Conservation (phyloP, 768 basidiomycete genomes). For the Cystobasidium ongulense region DNA sequence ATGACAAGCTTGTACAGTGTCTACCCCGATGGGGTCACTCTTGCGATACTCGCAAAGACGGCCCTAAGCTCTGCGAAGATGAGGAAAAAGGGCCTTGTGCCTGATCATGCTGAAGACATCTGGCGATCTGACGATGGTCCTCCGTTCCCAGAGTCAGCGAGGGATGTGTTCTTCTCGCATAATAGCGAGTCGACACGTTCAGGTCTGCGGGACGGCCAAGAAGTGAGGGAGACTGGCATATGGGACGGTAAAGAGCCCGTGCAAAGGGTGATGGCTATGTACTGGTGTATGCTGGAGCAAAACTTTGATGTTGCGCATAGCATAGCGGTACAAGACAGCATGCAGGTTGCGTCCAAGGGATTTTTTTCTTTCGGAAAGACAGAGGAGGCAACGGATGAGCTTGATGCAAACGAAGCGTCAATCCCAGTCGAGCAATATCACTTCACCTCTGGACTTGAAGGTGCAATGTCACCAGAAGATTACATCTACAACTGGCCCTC, state of each 20-base stretch:
- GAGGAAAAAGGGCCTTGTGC: background rate
- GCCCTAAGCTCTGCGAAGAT: background rate
- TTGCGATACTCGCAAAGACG: conserved; percentile 12
- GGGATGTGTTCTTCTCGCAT: too few relatives aligned
- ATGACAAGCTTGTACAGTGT: conserved; percentile 20
- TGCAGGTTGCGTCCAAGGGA: background rate
- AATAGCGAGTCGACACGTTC: too few relatives aligned
- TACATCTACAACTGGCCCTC: background rate
- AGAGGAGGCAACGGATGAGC: background rate
- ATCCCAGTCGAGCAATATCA: background rate
- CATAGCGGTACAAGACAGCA: background rate
- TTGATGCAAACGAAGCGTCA: background rate
- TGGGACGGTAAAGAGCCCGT: background rate
- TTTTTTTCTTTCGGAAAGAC: background rate
- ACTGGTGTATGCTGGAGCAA: background rate
- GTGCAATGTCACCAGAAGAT: background rate
- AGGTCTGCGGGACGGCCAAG: too few relatives aligned
- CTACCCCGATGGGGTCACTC: conserved; percentile 3
- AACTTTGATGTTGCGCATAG: background rate
- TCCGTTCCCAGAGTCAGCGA: background rate
- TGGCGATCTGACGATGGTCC: background rate
- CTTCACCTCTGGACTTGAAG: background rate
- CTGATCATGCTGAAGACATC: background rate
- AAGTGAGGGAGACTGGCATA: background rate
- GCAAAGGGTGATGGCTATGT: background rate